These are phyloP conservation scores for Jacaranda copaia DNA, from an alignment of 257 asterid genomes.

Conservation along the genomic window DNA sequence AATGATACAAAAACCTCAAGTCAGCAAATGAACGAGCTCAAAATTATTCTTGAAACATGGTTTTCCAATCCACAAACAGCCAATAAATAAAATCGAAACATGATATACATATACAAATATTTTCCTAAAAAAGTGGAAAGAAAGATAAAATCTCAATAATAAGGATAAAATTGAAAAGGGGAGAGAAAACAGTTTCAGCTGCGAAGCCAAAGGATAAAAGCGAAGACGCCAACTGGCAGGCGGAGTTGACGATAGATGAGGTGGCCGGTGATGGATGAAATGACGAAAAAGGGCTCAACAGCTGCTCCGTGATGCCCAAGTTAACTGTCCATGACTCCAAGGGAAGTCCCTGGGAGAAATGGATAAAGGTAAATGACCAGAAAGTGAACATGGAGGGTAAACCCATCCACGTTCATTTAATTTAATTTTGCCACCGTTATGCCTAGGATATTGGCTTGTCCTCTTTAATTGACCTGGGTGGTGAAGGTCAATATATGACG, in stretches of 20 bases:
- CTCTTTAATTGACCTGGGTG: no score
- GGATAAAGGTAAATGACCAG: conserved; percentile 21
- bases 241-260: conserved; percentile 17
- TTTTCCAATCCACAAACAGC: conserved; percentile 30
- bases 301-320: conserved; percentile 55
- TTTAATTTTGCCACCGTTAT: no score
- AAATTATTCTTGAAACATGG: conserved; percentile 10
- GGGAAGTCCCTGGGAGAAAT: conserved; percentile 41
- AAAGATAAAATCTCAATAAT: neutral
- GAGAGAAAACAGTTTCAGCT: neutral
- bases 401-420: neutral
- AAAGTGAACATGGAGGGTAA: conserved; percentile 33
- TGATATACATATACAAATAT: neutral
- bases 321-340: conserved; percentile 33
- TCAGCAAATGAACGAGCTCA: conserved; percentile 35
- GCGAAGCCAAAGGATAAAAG: conserved; percentile 37
- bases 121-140: neutral
- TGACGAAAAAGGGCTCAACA: conserved; percentile 50
- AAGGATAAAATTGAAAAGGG: neutral
- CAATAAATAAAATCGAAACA: conserved; percentile 25
- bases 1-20: conserved; percentile 5
- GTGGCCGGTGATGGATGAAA: conserved; percentile 26
- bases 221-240: conserved; percentile 10
- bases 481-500: no score
- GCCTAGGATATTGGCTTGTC: no score